Evolutionary conservation across 1,284 basidiomycete genomes (phyloP), one percentile per base, ranked within the genome.

Genomic region (Pholiota adiposa): DNA sequence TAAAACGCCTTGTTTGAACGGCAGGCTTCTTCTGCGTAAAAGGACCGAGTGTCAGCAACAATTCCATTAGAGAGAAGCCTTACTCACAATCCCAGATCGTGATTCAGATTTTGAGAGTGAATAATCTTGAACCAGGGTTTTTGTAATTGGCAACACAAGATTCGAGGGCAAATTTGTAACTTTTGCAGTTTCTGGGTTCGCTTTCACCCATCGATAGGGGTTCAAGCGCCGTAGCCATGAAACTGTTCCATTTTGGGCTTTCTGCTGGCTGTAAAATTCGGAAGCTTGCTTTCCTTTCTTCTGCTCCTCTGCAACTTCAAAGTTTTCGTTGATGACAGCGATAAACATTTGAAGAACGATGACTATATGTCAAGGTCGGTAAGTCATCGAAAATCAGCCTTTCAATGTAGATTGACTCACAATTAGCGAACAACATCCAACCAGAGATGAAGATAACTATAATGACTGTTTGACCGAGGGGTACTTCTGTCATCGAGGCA

Each of bases 301-400:
- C 49, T 89, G 84, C 72, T 97, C 94, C 70, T 98, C 97, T 0
- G 95, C 94, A 3, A 98, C 87, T 44, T 91, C 84, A 68, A 98
- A 98, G 75, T 97, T 98, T 79, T 98, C 96, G 73, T 97, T 96
- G 82, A 99, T 96, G 55, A 98, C 96, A 34, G 96, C 97, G 70
- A 99, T 96, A 79, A 98, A 98, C 90, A 98, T 94, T 70, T 98
- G 96, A 58, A 97, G 74, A n/a, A 98, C 82, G 69, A 98, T 95
- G 78, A 96, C 94, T 95, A 63, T 83, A 56, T 21, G 2, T 21
- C 16, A 9, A 43, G 27, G 38, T 23, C 41, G 34, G 38, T 43
- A 11, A 54, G 12, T 44, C 7, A 27, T 31, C 18, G 29, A 18
- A 5, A 12, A 49, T 5, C 21, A 51, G 8, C n/a, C n/a, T n/a